These are phyloP conservation scores for Tylopilus vinaceipallidus DNA, from an alignment of 768 basidiomycete species.

Conservation along the genomic window DNA sequence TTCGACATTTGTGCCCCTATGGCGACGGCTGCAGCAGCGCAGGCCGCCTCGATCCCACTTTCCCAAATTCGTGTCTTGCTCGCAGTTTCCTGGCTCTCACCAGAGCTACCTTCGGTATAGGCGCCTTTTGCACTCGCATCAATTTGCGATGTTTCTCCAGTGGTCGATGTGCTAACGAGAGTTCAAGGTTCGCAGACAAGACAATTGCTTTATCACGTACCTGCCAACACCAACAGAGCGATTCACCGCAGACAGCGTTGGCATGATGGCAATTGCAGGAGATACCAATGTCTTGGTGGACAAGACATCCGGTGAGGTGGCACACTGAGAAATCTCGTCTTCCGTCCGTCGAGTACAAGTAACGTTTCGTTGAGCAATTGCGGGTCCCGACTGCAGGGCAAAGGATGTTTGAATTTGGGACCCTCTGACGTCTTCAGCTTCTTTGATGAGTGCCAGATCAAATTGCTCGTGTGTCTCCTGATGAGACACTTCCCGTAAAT, in stretches of 20 bases:
- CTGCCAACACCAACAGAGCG: not conserved
- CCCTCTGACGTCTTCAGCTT: not conserved
- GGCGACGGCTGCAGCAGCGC: not conserved
- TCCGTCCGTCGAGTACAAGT: not conserved
- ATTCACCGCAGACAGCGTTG: no score
- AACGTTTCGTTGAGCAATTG: not conserved
- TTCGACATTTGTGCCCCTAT: not conserved
- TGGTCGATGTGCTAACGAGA: not conserved
- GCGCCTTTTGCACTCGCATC: not conserved
- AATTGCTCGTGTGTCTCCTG: not conserved
- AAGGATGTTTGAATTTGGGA: not conserved
- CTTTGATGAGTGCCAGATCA: not conserved
- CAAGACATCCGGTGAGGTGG: not conserved
- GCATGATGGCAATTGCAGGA: not conserved
- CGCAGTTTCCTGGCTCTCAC: no score
- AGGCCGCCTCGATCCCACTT: not conserved
- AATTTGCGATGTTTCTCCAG: not conserved
- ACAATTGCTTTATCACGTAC: not conserved
- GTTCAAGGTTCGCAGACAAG: not conserved
- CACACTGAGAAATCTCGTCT: not conserved
- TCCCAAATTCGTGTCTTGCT: no score
- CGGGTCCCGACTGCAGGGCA: not conserved
- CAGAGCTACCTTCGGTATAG: not conserved
- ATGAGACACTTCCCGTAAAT: not conserved
- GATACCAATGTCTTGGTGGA: not conserved